These are phyloP conservation scores for Teunomyces kruisii DNA, from an alignment of 805 yeast genomes.

Conservation along the genomic window DNA sequence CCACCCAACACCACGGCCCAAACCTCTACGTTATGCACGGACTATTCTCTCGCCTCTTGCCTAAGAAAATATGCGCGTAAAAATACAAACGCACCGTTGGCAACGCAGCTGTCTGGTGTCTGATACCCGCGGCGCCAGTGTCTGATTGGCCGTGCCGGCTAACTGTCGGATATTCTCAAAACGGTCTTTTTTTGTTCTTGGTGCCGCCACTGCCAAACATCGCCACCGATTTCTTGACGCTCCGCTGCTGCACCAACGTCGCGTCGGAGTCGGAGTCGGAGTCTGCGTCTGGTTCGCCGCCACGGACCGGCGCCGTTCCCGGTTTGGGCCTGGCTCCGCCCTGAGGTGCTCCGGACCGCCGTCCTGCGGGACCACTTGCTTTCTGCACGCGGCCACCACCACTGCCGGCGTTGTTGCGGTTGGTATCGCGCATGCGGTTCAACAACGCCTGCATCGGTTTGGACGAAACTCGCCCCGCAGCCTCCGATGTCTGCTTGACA, in stretches of 20 bases:
- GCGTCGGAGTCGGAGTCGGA: conserved; percentile 7
- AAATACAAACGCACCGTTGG: background rate
- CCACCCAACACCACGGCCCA: no score
- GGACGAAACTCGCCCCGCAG: conserved; percentile 15
- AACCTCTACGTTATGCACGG: background rate
- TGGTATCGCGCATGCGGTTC: conserved; percentile 34
- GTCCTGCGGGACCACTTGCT: no score
- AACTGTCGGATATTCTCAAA: background rate
- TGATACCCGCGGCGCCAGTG: no score
- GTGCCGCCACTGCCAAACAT: conserved; percentile 4
- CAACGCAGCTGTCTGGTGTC: no score
- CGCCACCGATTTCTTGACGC: conserved; percentile 5
- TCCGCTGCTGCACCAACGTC: background rate
- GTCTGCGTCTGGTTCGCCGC: no score
- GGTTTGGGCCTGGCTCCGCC: no score
- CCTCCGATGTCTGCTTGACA: conserved; percentile 5
- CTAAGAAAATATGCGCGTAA: background rate
- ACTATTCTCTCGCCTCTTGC: background rate
- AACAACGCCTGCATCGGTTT: conserved; percentile 39
- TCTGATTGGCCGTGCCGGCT: no score
- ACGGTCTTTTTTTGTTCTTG: conserved; percentile 4
- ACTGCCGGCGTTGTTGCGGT: background rate
- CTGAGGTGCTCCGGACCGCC: no score
- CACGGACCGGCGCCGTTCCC: background rate
- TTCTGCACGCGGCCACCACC: background rate